Evolutionary conservation across 176 grass and related monocot genomes (phyloP).

Genomic region (Rhipidocladum racemiflorum): DNA sequence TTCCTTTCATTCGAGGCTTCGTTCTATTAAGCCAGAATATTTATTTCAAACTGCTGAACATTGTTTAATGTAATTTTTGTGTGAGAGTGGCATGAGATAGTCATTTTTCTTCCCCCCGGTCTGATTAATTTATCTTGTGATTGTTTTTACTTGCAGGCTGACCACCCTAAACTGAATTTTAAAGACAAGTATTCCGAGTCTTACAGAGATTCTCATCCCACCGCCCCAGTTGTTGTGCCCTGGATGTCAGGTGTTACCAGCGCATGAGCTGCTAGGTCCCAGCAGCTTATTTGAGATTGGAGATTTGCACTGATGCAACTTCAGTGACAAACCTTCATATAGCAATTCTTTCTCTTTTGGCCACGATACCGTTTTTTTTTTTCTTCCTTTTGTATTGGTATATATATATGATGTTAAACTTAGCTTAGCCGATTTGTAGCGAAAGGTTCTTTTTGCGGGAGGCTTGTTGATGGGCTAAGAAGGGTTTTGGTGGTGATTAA

Average conservation of each 20-base stretch:
- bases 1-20: not conserved
- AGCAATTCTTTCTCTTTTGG: slow-evolving; percentile 15
- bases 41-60: not conserved
- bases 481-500: slow-evolving; percentile 5
- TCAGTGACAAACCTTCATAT: slow-evolving; percentile 8
- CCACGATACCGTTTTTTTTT: slow-evolving; percentile 20
- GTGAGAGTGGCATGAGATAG: too few species aligned
- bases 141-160: slow-evolving; percentile 51
- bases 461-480: slow-evolving; percentile 17
- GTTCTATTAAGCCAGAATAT: not conserved
- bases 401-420: slow-evolving; percentile 48
- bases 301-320: not conserved
- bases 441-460: slow-evolving; percentile 23
- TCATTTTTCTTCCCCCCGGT: too few species aligned
- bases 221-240: slow-evolving; percentile 70
- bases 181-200: slow-evolving; percentile 86
- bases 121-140: not conserved
- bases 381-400: not conserved
- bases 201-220: slow-evolving; percentile 78
- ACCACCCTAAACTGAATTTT: slow-evolving; percentile 63
- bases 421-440: slow-evolving; percentile 45
- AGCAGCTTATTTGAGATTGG: not conserved
- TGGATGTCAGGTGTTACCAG: slow-evolving; percentile 86
- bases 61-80: not conserved
- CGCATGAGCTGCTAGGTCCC: slow-evolving; percentile 23